phyloP scores from a whole-genome alignment of 176 grass and related monocot genomes.

The Musa troglodytarum region DNA sequence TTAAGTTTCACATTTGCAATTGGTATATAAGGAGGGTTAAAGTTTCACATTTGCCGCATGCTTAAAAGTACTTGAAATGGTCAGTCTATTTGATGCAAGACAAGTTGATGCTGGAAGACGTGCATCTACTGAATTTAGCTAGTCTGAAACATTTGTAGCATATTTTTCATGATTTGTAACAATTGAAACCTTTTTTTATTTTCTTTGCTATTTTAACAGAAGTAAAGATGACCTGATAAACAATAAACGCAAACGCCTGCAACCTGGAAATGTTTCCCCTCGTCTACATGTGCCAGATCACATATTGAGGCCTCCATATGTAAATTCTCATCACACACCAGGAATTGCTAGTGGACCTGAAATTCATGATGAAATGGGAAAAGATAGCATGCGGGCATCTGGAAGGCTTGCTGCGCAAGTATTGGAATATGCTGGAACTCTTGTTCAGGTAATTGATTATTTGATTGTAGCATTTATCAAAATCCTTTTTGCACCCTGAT shows the following conservation, averaged over 20 bases:
- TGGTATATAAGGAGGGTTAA: too few relatives aligned
- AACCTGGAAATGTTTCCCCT: slow-evolving; percentile 79
- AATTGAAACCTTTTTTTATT: not conserved
- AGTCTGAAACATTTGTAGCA: not conserved
- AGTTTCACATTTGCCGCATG: too few relatives aligned
- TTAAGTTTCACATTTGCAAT: too few relatives aligned
- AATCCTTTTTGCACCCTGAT: not conserved
- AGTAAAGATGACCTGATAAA: slow-evolving; percentile 34
- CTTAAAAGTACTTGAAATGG: not conserved
- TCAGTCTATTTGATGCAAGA: not conserved
- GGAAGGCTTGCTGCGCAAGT: slow-evolving; percentile 89
- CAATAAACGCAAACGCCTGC: slow-evolving; percentile 53
- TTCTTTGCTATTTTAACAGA: slow-evolving; percentile 27
- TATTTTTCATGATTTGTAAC: not conserved
- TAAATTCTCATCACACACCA: slow-evolving; percentile 42
- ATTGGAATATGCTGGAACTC: slow-evolving; percentile 69
- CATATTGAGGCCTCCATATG: slow-evolving; percentile 75
- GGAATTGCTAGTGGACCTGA: slow-evolving; percentile 51
- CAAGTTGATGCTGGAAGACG: not conserved
- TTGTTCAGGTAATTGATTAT: slow-evolving; percentile 67
- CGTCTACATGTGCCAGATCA: slow-evolving; percentile 63
- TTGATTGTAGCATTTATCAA: slow-evolving; percentile 13
- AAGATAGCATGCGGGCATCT: slow-evolving; percentile 82
- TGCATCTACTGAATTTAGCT: not conserved
- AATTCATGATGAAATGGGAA: slow-evolving; percentile 77